Percentiles rank a stretch among this genome's conserved stretches.
phyloP scores from a whole-genome alignment of 306 rosid genomes.

The Vicia sativa region DNA sequence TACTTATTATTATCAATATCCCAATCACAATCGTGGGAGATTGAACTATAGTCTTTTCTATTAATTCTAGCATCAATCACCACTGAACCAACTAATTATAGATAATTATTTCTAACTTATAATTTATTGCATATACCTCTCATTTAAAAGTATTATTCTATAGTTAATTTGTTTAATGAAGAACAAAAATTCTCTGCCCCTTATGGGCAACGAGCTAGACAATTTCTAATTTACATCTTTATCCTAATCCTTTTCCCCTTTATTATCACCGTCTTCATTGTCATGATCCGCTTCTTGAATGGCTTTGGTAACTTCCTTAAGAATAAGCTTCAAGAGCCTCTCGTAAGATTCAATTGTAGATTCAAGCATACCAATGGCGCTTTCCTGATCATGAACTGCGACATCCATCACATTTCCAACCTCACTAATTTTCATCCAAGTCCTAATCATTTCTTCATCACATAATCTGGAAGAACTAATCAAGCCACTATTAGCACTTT shows the following conservation, averaged over 20 bases:
- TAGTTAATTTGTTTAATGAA: no score
- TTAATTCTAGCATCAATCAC: no score
- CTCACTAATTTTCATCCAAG: conserved; percentile 39
- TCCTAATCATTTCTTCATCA: conserved; percentile 36
- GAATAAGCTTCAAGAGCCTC: conserved; percentile 69
- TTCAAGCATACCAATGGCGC: conserved; percentile 66
- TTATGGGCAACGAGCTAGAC: no score
- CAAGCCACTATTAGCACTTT: neutral
- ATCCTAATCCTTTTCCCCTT: neutral
- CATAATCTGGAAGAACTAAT: conserved; percentile 22
- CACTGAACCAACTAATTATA: no score
- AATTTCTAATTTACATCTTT: neutral
- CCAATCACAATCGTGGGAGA: no score
- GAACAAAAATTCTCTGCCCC: no score
- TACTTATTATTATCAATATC: no score
- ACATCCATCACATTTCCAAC: conserved; percentile 37
- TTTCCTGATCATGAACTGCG: conserved; percentile 47
- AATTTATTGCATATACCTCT: no score
- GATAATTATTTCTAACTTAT: no score
- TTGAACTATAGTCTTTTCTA: no score
- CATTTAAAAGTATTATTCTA: no score
- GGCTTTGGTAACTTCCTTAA: conserved; percentile 55
- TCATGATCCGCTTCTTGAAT: conserved; percentile 10
- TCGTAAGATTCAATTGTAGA: conserved; percentile 64
- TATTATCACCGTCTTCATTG: neutral